phyloP scores from a whole-genome alignment of 345 rosid genomes.

The Murraya paniculata region DNA sequence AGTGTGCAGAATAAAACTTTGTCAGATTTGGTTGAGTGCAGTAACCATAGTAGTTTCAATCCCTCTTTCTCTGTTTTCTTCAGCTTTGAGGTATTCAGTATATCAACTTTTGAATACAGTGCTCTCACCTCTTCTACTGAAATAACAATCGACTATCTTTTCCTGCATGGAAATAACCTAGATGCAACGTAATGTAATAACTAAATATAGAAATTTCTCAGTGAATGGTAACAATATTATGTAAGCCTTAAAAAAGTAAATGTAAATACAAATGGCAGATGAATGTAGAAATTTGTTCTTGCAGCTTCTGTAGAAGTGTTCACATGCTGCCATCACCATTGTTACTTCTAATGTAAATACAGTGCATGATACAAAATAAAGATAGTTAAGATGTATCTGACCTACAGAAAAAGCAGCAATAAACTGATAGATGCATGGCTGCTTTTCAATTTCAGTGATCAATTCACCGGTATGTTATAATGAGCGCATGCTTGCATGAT shows the following conservation, averaged over 20 bases:
- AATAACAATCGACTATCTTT: background rate
- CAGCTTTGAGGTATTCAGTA: background rate
- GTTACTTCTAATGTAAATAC: background rate
- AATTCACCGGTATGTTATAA: background rate
- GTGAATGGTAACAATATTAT: background rate
- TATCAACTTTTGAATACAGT: background rate
- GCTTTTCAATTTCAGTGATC: background rate
- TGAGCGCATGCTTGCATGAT: background rate
- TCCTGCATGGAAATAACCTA: background rate
- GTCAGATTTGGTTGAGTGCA: background rate
- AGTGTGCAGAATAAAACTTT: constrained; percentile 12
- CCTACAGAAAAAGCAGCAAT: background rate
- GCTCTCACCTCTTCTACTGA: background rate
- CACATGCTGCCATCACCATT: background rate
- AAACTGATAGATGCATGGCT: background rate
- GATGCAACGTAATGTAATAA: background rate
- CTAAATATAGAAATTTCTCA: background rate
- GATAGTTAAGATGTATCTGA: background rate
- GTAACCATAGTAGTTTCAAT: background rate
- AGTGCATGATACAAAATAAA: background rate
- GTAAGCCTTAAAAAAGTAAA: background rate
- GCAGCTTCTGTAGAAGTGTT: background rate
- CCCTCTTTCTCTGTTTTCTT: background rate
- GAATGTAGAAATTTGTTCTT: background rate
- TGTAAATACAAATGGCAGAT: background rate